Evolutionary conservation across 2,329 filamentous ascomycete genomes (phyloP), one percentile per base, ranked within the genome.

Genomic region (Ophiostoma angusticollis): DNA sequence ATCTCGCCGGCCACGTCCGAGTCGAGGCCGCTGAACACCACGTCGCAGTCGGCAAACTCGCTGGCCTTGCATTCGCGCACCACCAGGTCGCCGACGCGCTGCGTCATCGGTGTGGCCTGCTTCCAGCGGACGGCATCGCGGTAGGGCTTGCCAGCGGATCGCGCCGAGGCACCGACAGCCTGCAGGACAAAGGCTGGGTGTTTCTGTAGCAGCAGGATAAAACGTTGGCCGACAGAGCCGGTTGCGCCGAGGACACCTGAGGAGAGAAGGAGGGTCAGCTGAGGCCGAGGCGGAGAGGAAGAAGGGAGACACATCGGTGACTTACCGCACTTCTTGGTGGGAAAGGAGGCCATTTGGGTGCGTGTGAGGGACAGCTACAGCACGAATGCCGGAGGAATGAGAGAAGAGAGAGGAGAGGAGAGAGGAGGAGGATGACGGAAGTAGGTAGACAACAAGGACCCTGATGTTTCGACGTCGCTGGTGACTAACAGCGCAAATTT

Each of bases 61-160:
- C 77, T 74, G 1, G 91, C 75, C 53, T 67, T 80, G 67, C 91
- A 96, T 56, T 84, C 79, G 56, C 84, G 80, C 41, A 96, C 83
- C 5, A 93, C 72, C 51, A 96, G 68, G 47, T 87, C 79, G 49
- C 76, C 84, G 42, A 93, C 68, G 17, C 39, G 46, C 46, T 78
- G 68, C 31, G 80, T 80, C 72, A 95, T 93, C 39, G 85, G 82
- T 41, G 74, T 65, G 9, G 83, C 73, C 65, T 96, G 89, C 70
- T 95, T 95, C 91, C 91, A 96, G 52, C 76, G 76, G 46, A 93
- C 87, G 28, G 87, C 89, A 72, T 94, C 85, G 61, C 80, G 81
- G 69, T 96, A 96, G 57, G 80, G 82, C 70, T 95, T 95, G 54
- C 87, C 87, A 6, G 84, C 85, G 9, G 86, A 94, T 43, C 84